Percentiles rank a stretch among this genome's conserved stretches.
Conservation (phyloP, 108 stramenopile genomes). For the Nannochloropsis gaditana region DNA sequence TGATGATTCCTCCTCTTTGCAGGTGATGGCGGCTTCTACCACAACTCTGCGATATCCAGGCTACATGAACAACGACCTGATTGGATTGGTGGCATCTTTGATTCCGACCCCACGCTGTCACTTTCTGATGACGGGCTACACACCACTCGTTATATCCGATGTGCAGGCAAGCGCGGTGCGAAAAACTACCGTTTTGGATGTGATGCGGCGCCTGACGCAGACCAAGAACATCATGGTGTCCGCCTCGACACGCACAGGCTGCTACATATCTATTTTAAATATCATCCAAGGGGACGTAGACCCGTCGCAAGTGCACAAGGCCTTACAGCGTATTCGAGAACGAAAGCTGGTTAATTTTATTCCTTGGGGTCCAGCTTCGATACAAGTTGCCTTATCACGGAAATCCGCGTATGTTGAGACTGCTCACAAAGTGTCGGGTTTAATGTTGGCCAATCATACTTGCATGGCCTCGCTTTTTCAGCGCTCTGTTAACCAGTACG, state of each 20-base stretch:
- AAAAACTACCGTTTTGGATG: constrained; percentile 97
- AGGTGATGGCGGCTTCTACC: constrained; percentile 97
- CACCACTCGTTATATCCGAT: constrained; percentile 68
- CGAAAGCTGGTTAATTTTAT: constrained; percentile 86
- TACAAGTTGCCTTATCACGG: constrained; percentile 90
- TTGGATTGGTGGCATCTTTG: constrained; percentile 86
- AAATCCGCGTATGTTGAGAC: constrained; percentile 85
- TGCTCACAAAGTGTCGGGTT: constrained; percentile 86
- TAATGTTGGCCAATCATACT: constrained; percentile 97
- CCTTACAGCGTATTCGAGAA: constrained; percentile 92
- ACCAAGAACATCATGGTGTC: constrained; percentile 98
- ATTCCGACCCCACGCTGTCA: constrained; percentile 98
- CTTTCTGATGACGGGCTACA: constrained; percentile 99
- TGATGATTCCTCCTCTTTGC: constrained; percentile 39
- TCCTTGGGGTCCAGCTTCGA: constrained; percentile 96
- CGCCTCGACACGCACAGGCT: constrained; percentile 79
- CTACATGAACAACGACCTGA: constrained; percentile 99
- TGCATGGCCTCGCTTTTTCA: constrained; percentile 90
- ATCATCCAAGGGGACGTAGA: constrained; percentile 97
- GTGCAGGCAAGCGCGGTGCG: constrained; percentile 62
- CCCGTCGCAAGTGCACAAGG: constrained; percentile 94
- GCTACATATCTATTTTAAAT: constrained; percentile 96
- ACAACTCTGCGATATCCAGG: constrained; percentile 97
- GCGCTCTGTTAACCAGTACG: constrained; percentile 79
- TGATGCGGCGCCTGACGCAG: constrained; percentile 96